Base-by-base conservation (phyloP, 768 basidiomycete genomes). In the Auriscalpium orientale region DNA sequence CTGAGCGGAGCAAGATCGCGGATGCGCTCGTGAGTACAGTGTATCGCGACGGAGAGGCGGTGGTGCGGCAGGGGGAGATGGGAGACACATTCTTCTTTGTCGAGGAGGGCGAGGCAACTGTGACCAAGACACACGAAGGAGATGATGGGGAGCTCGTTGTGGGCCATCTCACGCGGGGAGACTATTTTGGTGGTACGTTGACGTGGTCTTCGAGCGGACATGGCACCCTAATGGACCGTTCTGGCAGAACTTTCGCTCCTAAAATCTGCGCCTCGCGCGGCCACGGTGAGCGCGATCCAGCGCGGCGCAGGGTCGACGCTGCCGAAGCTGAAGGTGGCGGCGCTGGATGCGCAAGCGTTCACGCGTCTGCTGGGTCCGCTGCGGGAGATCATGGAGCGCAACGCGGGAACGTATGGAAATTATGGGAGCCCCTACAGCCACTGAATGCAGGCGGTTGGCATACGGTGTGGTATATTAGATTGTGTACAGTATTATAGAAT, bases 21-120 rank as follows among this genome's bases (percentile, higher is more conserved):
- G 95, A 99, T 68, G 93, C 95, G 8, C 81, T 99, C 16, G 85
- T 89, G 58, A 92, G 92, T 65, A 79, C 77, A 57, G 81, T 87
- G 8, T 89, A 91, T 68, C 75, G 79, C 38, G 88, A 93, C 62
- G 95, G 92, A 18, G 85, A 93, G 64, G 81, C 84, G 3, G 91
- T 99, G 33, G 92, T 99, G 52, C 78, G 76, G 49, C 88, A 98
- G 70, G 95, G 95, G 54, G 97, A 99, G 61, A 84, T 91, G 73
- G 95, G 97, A 8, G 92, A 95, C 65, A 94, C 91, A 38, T 98
- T 98, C 75, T 99, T 93, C 78, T 94, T 99, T 59, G 84, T 99
- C 35, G 97, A 98, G 68, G 91, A 91, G 64, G 95, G 95, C 16
- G 84, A 89, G 62, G 95, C 95, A 2, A 75, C 84, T 49, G 94